A percentile compares a stretch with the other conserved stretches of the same genome.
These are phyloP conservation scores for Russula griseocarnosa DNA, from an alignment of 768 basidiomycete genomes.

Conservation along the genomic window DNA sequence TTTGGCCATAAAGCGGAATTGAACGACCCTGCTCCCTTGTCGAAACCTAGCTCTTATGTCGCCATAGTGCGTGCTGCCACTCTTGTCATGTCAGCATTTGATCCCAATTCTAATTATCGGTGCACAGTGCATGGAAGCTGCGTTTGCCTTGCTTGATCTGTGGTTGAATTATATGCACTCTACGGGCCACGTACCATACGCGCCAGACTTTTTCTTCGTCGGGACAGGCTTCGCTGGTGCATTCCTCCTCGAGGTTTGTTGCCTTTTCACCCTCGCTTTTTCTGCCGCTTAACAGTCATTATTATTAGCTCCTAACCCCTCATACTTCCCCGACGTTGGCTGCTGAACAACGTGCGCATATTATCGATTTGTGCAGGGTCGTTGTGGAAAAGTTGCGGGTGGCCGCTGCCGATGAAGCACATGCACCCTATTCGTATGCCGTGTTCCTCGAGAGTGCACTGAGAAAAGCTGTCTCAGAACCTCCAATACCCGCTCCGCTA, in stretches of 20 bases:
- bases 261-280: conserved; percentile 15
- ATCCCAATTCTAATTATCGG: not conserved
- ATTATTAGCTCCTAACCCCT: conserved; percentile 23
- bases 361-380: conserved; percentile 1
- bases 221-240: conserved; percentile 27
- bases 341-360: conserved; percentile 9
- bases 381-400: conserved; percentile 3
- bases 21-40: not conserved
- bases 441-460: conserved; percentile 22
- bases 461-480: conserved; percentile 9
- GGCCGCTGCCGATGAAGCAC: conserved; percentile 20
- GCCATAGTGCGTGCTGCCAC: conserved; percentile 10
- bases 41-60: conserved; percentile 17
- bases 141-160: conserved; percentile 20
- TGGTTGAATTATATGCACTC: conserved; percentile 22
- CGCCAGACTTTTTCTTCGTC: conserved; percentile 29
- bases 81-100: not conserved
- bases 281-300: not conserved
- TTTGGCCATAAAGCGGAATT: conserved; percentile 24
- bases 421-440: conserved; percentile 21
- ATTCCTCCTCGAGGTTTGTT: conserved; percentile 26
- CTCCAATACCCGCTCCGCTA: conserved; percentile 34
- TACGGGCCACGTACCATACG: conserved; percentile 16
- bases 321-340: conserved; percentile 16
- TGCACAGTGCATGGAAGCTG: conserved; percentile 23